Percentiles rank a stretch among this genome's conserved stretches.
Evolutionary conservation across 2,329 filamentous ascomycete genomes (phyloP).

Genomic region (Beauveria sp.): DNA sequence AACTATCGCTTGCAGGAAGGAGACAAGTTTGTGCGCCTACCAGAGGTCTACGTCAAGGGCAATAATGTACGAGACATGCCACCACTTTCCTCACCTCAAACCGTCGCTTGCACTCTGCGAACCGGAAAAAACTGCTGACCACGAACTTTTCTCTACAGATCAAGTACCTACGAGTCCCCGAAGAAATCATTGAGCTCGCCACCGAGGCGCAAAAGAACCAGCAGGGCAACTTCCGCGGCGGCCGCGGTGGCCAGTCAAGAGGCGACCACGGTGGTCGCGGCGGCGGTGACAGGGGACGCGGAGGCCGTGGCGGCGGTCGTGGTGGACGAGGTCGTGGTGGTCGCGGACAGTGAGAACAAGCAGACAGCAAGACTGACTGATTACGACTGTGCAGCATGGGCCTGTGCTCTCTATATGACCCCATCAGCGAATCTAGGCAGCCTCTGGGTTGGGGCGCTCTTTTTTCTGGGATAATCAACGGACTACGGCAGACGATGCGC

Average conservation of each 20-base stretch:
- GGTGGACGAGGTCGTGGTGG: conserved; percentile 33
- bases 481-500: not conserved
- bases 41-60: conserved; percentile 92
- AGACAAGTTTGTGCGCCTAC: conserved; percentile 84
- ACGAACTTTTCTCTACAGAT: conserved; percentile 51
- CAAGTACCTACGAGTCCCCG: conserved; percentile 93
- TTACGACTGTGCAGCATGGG: not conserved
- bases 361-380: not conserved
- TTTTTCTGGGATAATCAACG: not conserved
- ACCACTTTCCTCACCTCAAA: not conserved
- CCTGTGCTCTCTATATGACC: not conserved
- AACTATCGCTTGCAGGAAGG: conserved; percentile 53
- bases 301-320: conserved; percentile 32
- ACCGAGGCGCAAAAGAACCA: conserved; percentile 85
- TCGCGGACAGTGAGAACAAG: conserved; percentile 20
- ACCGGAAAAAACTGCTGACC: not conserved
- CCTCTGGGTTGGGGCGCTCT: not conserved
- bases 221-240: conserved; percentile 54
- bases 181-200: conserved; percentile 91
- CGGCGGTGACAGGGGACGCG: conserved; percentile 46
- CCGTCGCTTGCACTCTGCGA: no score
- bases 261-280: conserved; percentile 51
- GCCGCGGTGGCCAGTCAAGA: conserved; percentile 50
- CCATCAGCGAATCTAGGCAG: no score
- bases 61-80: conserved; percentile 68